These are phyloP conservation scores for Pseudognaphalium luteoalbum DNA, from an alignment of 129 eudicot species.

Conservation along the genomic window DNA sequence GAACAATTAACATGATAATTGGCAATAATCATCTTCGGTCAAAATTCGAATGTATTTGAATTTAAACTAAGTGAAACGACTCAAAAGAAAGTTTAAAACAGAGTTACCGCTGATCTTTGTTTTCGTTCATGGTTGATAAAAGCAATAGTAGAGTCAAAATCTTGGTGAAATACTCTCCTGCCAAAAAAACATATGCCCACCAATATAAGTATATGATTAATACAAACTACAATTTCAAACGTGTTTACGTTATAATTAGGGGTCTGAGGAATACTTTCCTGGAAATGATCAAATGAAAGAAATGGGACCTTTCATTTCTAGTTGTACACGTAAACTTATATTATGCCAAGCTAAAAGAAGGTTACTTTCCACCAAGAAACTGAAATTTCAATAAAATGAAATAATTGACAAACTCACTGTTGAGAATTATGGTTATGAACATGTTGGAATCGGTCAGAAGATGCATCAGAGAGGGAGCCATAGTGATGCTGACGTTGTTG, in stretches of 20 bases:
- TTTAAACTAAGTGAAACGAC: background rate
- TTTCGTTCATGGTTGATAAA: slow-evolving; percentile 80
- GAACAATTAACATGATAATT: background rate
- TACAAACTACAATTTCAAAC: background rate
- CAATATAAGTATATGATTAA: background rate
- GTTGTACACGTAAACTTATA: background rate
- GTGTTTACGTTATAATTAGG: background rate
- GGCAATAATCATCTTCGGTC: background rate
- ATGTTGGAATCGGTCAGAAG: slow-evolving; percentile 60
- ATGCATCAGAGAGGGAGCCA: slow-evolving; percentile 67
- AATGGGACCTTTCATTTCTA: background rate
- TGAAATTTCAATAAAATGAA: background rate
- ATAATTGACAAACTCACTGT: slow-evolving; percentile 46
- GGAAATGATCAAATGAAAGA: background rate
- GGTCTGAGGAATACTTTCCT: background rate
- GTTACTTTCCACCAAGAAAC: background rate
- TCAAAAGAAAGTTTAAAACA: background rate
- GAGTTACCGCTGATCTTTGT: slow-evolving; percentile 77
- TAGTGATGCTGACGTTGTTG: slow-evolving; percentile 91
- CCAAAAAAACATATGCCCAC: slow-evolving; percentile 2
- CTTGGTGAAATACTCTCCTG: slow-evolving; percentile 85
- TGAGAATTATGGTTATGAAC: slow-evolving; percentile 52
- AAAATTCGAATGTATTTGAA: background rate
- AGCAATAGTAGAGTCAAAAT: slow-evolving; percentile 86
- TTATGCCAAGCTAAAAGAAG: background rate